These are phyloP conservation scores for Cystofilobasidium bisporidii DNA, from an alignment of 768 basidiomycete genomes.

Conservation along the genomic window DNA sequence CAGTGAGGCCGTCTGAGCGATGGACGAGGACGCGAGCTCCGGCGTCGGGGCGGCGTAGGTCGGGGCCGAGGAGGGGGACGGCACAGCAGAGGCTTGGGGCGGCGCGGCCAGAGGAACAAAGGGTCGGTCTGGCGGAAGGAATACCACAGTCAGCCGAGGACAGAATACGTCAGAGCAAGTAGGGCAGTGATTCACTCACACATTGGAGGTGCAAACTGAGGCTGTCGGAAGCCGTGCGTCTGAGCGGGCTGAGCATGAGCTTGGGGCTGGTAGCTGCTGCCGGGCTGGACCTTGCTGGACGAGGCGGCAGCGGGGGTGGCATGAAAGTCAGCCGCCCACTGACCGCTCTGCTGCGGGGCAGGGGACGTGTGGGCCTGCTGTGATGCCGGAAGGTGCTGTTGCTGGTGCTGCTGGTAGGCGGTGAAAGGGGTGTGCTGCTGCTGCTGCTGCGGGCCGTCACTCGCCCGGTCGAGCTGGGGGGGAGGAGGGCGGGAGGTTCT, in stretches of 20 bases:
- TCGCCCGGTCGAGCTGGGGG: background rate
- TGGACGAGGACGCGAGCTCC: slow-evolving; percentile 31
- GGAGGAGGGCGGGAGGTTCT: background rate
- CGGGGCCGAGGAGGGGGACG: background rate
- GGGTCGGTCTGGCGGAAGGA: background rate
- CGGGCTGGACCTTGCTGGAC: background rate
- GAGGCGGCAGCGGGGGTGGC: background rate
- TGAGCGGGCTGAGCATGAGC: background rate
- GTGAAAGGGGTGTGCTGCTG: too few species aligned
- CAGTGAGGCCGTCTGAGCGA: slow-evolving; percentile 68
- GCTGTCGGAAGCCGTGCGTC: background rate
- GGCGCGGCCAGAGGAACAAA: background rate
- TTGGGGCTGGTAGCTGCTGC: background rate
- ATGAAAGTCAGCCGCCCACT: background rate
- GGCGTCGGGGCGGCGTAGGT: background rate
- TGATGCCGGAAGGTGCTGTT: background rate
- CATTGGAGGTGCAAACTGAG: background rate
- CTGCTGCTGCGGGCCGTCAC: background rate
- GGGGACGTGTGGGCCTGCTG: background rate
- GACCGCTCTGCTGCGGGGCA: background rate
- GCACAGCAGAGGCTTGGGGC: background rate
- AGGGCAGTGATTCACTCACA: too few species aligned
- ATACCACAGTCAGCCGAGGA: background rate
- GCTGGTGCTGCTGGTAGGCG: background rate
- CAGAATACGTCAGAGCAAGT: background rate